Conservation (phyloP, 2,329 filamentous ascomycete genomes). For the Biscogniauxia mediterranea region DNA sequence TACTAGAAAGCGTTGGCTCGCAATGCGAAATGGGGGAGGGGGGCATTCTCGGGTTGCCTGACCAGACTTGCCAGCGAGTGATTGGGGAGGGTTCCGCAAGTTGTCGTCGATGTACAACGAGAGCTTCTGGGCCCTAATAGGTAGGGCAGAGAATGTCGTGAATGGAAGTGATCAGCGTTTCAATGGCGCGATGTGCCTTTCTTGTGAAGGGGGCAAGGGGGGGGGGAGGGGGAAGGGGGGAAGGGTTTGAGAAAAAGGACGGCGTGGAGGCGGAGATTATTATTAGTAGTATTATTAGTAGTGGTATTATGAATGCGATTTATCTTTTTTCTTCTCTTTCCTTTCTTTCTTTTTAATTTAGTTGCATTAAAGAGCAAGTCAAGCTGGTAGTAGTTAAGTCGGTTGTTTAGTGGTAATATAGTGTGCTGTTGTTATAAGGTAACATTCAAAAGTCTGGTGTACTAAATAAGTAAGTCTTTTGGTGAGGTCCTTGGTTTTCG, state of each 20-base stretch:
- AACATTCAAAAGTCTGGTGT: too few relatives aligned
- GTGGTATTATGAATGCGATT: neutral
- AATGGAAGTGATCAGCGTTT: conserved; percentile 32
- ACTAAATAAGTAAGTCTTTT: too few relatives aligned
- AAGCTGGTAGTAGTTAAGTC: neutral
- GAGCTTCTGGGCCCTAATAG: conserved; percentile 30
- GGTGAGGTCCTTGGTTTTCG: too few relatives aligned
- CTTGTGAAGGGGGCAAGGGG: conserved; percentile 25
- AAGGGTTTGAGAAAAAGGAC: conserved; percentile 4
- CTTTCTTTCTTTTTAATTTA: neutral
- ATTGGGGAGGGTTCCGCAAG: conserved; percentile 12
- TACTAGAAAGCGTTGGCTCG: conserved; percentile 10
- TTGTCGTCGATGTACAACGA: conserved; percentile 13
- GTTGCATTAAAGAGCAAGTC: neutral
- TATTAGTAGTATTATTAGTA: too few relatives aligned
- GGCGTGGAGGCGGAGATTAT: conserved; percentile 4
- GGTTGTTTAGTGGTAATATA: neutral
- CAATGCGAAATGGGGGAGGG: conserved; percentile 9
- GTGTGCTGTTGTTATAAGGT: too few relatives aligned
- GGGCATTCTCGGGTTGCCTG: conserved; percentile 19
- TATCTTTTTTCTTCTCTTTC: neutral
- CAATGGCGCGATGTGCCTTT: conserved; percentile 26
- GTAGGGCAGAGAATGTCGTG: conserved; percentile 23
- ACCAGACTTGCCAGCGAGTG: conserved; percentile 19
- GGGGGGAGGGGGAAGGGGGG: conserved; percentile 24